Base-by-base conservation (phyloP, 2,329 filamentous ascomycete genomes). In the Penicillium sp. region DNA sequence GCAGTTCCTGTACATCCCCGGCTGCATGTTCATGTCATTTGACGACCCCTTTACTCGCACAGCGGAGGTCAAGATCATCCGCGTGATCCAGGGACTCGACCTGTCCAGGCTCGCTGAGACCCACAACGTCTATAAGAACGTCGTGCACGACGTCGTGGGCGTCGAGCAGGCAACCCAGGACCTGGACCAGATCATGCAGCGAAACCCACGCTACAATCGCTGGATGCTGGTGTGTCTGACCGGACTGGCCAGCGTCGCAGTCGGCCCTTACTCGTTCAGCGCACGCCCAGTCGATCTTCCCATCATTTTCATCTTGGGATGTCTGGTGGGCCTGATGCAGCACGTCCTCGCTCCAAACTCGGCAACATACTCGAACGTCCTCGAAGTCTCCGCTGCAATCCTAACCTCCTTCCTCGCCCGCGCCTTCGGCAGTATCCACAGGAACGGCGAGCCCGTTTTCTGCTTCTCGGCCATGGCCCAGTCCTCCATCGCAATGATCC, bases 1-100 rank as follows among this genome's bases (percentile, higher is more conserved):
- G 5, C 91, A 95, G 65, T 96, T 94, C 66, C 77, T 96, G 21
- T 96, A 96, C 69, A 85, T 96, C 29, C 95, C 70, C 88, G 67
- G 66, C 3, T 69, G 67, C 31, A 69, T 69, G 67, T 64, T 69
- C 48, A 67, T 69, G 62, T 69, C 90, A 5, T 96, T 96, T 66
- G 91, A 85, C 39, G 75, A 78, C 50, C 62, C 67, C 1, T 52
- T 69, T 4, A 77, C 75, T 2, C 74, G 76, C 57, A 77, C 75
- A 1, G 73, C 75, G 2, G 75, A 78, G 53, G 71, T 78, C 14
- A 74, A 75, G 47, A 66, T 78, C 38, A 69, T 77, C n/a, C 69
- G 71, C n/a, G 70, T 71, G 4, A 56, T 64, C 1, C 73, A 75
- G 49, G 73, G 70, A 2, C 63, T 78, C n/a, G 72, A 78, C 52